Conservation (phyloP, 2,329 filamentous ascomycete species). For the Cladosporium sp. region DNA sequence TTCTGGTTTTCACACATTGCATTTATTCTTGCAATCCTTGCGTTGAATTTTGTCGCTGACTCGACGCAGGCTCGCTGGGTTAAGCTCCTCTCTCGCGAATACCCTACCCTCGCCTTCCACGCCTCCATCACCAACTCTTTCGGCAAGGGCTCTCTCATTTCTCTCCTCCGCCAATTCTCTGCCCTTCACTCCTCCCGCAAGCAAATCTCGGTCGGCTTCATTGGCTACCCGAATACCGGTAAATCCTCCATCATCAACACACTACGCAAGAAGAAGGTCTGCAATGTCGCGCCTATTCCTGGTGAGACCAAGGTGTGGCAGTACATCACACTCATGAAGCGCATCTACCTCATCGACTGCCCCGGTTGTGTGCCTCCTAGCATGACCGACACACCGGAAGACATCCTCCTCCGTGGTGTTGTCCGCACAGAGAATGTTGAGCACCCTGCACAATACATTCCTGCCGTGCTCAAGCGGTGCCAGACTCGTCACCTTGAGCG, state of each 20-base stretch:
- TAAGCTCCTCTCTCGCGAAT: constrained; percentile 76
- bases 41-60: constrained; percentile 6
- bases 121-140: constrained; percentile 94
- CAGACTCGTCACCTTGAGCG: constrained; percentile 84
- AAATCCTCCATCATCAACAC: constrained; percentile 98
- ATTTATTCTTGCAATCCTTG: not conserved
- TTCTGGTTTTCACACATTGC: not conserved
- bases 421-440: constrained; percentile 94
- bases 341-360: constrained; percentile 92
- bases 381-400: constrained; percentile 72
- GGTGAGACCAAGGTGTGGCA: constrained; percentile 98
- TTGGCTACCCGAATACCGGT: constrained; percentile 87
- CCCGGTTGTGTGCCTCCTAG: constrained; percentile 93
- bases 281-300: constrained; percentile 87
- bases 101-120: constrained; percentile 91
- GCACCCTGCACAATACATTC: constrained; percentile 92
- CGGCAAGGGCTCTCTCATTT: constrained; percentile 89
- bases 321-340: constrained; percentile 91
- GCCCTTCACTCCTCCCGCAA: constrained; percentile 83
- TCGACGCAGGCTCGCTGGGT: constrained; percentile 80
- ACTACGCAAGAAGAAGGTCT: constrained; percentile 86
- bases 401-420: constrained; percentile 83
- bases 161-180: constrained; percentile 86
- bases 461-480: constrained; percentile 70
- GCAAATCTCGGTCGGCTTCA: constrained; percentile 86